Evolutionary conservation across 768 basidiomycete genomes (phyloP).

Genomic region (Boletus eberwhitei): DNA sequence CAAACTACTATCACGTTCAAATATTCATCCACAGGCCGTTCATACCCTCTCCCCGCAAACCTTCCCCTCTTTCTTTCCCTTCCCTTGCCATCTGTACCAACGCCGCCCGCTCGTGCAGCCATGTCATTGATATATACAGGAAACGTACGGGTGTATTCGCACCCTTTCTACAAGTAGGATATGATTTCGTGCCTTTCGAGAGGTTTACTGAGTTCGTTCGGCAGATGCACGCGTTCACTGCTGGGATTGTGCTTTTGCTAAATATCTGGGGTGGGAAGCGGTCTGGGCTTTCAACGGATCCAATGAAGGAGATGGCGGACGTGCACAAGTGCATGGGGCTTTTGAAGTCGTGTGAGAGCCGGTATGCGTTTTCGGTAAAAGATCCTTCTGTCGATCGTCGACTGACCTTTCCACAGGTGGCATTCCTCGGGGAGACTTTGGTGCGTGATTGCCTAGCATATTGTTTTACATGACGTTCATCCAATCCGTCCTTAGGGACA

Average conservation of each 20-base stretch:
- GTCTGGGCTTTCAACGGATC: conserved; percentile 39
- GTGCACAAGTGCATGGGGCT: conserved; percentile 48
- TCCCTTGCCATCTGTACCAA: conserved; percentile 86
- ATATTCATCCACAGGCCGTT: conserved; percentile 80
- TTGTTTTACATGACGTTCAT: not conserved
- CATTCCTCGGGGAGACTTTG: conserved; percentile 48
- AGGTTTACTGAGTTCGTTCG: not conserved
- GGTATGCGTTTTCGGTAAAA: conserved; percentile 24
- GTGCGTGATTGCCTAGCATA: conserved; percentile 28
- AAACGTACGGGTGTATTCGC: conserved; percentile 28
- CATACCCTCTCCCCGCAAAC: conserved; percentile 62
- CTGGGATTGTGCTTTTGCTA: conserved; percentile 51
- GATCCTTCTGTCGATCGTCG: not conserved
- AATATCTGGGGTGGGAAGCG: conserved; percentile 54
- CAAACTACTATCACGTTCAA: conserved; percentile 52
- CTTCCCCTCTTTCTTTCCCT: conserved; percentile 45
- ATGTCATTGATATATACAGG: conserved; percentile 60
- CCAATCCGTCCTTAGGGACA: conserved; percentile 49
- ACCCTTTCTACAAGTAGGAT: conserved; percentile 31
- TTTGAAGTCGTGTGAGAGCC: conserved; percentile 34
- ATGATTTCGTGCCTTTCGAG: too few species aligned
- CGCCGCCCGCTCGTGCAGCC: conserved; percentile 71
- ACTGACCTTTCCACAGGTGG: conserved; percentile 33
- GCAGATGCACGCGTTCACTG: conserved; percentile 43
- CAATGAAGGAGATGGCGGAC: conserved; percentile 46